Percentiles rank a stretch among this genome's conserved stretches.
Conservation (phyloP, 306 rosid species). For the Glycyrrhiza uralensis region DNA sequence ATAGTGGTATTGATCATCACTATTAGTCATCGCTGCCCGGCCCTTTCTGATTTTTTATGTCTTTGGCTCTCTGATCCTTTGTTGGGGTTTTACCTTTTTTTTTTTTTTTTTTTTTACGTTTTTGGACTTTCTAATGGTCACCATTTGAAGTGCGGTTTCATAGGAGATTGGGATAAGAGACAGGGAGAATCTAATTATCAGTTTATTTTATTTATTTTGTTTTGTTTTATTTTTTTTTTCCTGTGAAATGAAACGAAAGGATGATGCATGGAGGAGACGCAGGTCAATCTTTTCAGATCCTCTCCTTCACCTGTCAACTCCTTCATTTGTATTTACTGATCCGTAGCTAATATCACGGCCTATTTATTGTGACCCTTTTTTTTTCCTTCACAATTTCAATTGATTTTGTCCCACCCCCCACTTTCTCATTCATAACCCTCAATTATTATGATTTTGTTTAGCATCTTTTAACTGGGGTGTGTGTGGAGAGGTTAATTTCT, state of each 20-base stretch:
- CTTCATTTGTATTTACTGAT: constrained; percentile 51
- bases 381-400: not conserved
- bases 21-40: not conserved
- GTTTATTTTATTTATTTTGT: not conserved
- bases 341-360: constrained; percentile 48
- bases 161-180: constrained; percentile 44
- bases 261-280: constrained; percentile 48
- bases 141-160: constrained; percentile 53
- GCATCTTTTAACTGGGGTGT: not conserved
- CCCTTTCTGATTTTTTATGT: not conserved
- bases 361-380: constrained; percentile 42
- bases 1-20: constrained; percentile 1
- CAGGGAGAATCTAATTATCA: constrained; percentile 42
- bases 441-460: constrained; percentile 22
- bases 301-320: constrained; percentile 47
- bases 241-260: constrained; percentile 27
- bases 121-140: constrained; percentile 50
- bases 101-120: not conserved
- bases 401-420: constrained; percentile 36
- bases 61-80: constrained; percentile 15
- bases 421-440: constrained; percentile 25
- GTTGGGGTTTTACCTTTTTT: not conserved
- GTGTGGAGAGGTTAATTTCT: not conserved
- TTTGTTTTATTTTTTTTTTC: not conserved
- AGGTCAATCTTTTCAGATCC: constrained; percentile 63